Evolutionary conservation across 2,329 filamentous ascomycete genomes (phyloP).

Genomic region (Onygena corvina): DNA sequence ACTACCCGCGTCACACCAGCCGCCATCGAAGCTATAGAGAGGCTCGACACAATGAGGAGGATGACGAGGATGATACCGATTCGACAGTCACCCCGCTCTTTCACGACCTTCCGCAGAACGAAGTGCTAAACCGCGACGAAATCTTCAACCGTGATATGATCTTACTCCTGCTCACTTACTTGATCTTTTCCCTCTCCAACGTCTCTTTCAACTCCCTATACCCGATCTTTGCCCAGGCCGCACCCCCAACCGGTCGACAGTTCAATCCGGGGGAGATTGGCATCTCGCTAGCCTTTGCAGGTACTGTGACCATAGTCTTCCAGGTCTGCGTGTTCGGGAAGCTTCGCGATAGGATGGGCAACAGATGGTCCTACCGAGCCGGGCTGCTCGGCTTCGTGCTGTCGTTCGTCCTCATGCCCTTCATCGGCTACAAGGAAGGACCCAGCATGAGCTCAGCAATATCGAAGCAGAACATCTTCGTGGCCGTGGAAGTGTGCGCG

Average conservation of each 20-base stretch:
- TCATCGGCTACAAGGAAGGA: conserved; percentile 64
- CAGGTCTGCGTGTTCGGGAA: conserved; percentile 75
- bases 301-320: conserved; percentile 74
- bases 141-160: conserved; percentile 72
- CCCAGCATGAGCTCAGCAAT: conserved; percentile 43
- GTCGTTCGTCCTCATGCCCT: conserved; percentile 79
- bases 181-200: conserved; percentile 88
- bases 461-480: conserved; percentile 52
- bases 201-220: conserved; percentile 93
- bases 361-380: conserved; percentile 69
- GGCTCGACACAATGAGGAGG: conserved; percentile 23
- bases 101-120: conserved; percentile 30
- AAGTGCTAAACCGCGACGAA: conserved; percentile 43
- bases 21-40: conserved; percentile 17
- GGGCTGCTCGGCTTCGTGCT: conserved; percentile 69
- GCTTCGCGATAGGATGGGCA: conserved; percentile 67
- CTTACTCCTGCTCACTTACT: conserved; percentile 68
- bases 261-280: conserved; percentile 73
- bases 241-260: conserved; percentile 61
- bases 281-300: conserved; percentile 70
- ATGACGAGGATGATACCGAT: conserved; percentile 36
- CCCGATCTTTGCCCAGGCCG: conserved; percentile 74
- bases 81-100: conserved; percentile 29
- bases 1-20: conserved; percentile 14
- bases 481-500: conserved; percentile 69